A percentile compares a stretch with the other conserved stretches of the same genome.
These are phyloP conservation scores for Primulina tabacum DNA, from an alignment of 257 asterid species.

Conservation along the genomic window DNA sequence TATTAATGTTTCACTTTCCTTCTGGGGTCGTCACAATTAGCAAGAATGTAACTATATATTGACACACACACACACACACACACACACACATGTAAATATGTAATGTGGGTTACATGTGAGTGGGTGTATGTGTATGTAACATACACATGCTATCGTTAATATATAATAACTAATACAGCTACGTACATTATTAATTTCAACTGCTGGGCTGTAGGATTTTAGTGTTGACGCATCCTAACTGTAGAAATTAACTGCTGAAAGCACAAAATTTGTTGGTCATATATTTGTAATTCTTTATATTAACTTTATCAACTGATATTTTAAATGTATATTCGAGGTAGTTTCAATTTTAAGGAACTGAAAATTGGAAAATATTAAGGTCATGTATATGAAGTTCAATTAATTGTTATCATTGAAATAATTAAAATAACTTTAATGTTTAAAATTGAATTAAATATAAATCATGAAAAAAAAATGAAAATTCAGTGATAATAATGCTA, in stretches of 20 bases:
- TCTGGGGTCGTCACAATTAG: neutral
- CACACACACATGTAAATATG: neutral
- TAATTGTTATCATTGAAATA: neutral
- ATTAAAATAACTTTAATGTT: neutral
- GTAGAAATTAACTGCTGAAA: neutral
- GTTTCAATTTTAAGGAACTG: constrained; percentile 30
- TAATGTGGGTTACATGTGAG: neutral
- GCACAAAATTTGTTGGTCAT: constrained; percentile 12
- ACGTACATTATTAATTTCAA: constrained; percentile 18
- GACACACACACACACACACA: too few relatives aligned
- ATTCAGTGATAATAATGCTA: too few relatives aligned
- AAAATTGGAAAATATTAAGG: constrained; percentile 18
- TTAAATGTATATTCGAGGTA: constrained; percentile 14
- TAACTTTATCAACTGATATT: constrained; percentile 27
- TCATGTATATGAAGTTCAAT: constrained; percentile 12
- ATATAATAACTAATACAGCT: constrained; percentile 16
- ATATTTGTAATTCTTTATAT: constrained; percentile 28
- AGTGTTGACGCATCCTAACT: constrained; percentile 6
- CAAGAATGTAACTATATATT: neutral
- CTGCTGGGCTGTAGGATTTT: constrained; percentile 24
- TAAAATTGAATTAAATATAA: too few relatives aligned
- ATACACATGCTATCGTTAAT: constrained; percentile 18
- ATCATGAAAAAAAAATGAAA: too few relatives aligned
- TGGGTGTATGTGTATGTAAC: neutral
- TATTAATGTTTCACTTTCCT: neutral